These are phyloP conservation scores for Penicillium canescens DNA, from an alignment of 495 filamentous ascomycete genomes.

Conservation along the genomic window DNA sequence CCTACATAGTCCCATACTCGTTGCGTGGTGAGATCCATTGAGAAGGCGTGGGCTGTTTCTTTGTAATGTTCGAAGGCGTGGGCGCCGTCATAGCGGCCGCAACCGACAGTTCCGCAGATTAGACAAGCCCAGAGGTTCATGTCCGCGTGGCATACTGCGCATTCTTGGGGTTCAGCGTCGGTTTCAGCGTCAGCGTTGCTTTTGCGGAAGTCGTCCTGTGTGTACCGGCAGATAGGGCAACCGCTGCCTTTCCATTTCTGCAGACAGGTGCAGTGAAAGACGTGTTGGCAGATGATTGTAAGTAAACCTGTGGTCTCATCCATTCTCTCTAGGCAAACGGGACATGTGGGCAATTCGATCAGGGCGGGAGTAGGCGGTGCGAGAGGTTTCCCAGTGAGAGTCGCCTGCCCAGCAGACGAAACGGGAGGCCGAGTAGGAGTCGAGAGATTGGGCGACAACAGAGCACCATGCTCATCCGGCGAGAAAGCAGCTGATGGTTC, in stretches of 20 bases:
- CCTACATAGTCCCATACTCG: slow-evolving; percentile 97
- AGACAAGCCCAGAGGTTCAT: slow-evolving; percentile 91
- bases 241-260: slow-evolving; percentile 94
- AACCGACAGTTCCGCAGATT: slow-evolving; percentile 91
- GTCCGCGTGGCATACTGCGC: slow-evolving; percentile 72
- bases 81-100: slow-evolving; percentile 88
- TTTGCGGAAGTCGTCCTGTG: slow-evolving; percentile 56
- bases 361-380: slow-evolving; percentile 89
- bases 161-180: slow-evolving; percentile 52
- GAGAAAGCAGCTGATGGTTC: slow-evolving; percentile 17
- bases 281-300: slow-evolving; percentile 96
- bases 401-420: slow-evolving; percentile 45
- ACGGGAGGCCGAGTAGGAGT: slow-evolving; percentile 44
- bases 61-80: slow-evolving; percentile 96
- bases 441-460: slow-evolving; percentile 38
- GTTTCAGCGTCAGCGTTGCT: slow-evolving; percentile 25
- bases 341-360: slow-evolving; percentile 91
- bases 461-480: slow-evolving; percentile 29
- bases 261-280: slow-evolving; percentile 96
- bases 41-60: slow-evolving; percentile 82
- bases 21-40: slow-evolving; percentile 88
- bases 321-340: slow-evolving; percentile 97
- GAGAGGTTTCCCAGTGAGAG: slow-evolving; percentile 73
- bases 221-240: slow-evolving; percentile 93
- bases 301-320: slow-evolving; percentile 93